Percentiles rank a stretch among this genome's conserved stretches.
Evolutionary conservation across 2,329 filamentous ascomycete genomes (phyloP).

Genomic region (Verticillium isaacii): DNA sequence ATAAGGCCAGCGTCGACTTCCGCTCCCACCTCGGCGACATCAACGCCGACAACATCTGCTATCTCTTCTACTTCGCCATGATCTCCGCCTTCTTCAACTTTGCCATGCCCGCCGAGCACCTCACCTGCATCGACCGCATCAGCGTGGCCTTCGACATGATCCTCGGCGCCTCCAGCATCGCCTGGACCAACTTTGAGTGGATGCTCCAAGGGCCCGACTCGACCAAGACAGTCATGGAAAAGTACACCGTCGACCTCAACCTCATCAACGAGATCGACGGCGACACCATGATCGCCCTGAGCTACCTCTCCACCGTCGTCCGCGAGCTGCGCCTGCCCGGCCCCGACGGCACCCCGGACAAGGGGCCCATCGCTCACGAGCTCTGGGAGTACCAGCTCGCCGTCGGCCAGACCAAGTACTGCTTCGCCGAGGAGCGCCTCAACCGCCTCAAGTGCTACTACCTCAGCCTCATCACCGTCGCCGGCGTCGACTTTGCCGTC

Average conservation of each 20-base stretch:
- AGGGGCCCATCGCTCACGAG: conserved; percentile 1
- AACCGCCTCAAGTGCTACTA: conserved; percentile 20
- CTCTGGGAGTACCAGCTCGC: conserved; percentile 3
- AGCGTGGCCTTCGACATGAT: conserved; percentile 4
- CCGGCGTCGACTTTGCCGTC: conserved; percentile 22
- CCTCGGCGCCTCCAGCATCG: conserved; percentile 2
- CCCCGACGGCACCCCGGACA: not conserved
- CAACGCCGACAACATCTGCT: conserved; percentile 18
- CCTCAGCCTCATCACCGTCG: conserved; percentile 22
- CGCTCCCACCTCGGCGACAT: conserved; percentile 16
- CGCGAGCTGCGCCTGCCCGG: not conserved
- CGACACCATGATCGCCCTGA: conserved; percentile 3
- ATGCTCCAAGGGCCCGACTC: not conserved
- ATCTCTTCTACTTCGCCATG: conserved; percentile 9
- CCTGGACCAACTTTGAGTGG: not conserved
- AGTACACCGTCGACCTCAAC: not conserved
- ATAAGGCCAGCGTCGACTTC: conserved; percentile 7
- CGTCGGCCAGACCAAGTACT: conserved; percentile 13
- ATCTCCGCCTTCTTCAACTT: conserved; percentile 5
- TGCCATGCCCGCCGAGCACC: not conserved
- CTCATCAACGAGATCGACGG: conserved; percentile 5
- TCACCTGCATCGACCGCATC: conserved; percentile 2
- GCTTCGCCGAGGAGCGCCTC: conserved; percentile 28
- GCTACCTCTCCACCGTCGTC: not conserved
- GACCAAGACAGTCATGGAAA: not conserved